These are phyloP conservation scores for Rhododendron kiyosumense DNA, from an alignment of 148 eudicot genomes.

Conservation along the genomic window DNA sequence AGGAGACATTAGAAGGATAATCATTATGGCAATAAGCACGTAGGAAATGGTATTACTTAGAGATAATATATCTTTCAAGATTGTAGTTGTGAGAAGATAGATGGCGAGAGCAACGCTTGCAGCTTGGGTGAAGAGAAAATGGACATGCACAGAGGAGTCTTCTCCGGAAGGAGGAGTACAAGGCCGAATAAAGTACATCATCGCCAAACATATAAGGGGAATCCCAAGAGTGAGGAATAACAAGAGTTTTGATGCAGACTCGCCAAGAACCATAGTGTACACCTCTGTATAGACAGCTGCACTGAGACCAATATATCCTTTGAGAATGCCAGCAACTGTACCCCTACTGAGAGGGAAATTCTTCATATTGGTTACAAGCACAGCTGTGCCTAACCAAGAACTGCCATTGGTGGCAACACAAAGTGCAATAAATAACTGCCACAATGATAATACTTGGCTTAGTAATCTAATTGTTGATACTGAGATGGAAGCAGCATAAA, in stretches of 20 bases:
- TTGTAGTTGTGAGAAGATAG: slow-evolving; percentile 64
- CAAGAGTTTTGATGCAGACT: slow-evolving; percentile 55
- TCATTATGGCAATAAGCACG: slow-evolving; percentile 56
- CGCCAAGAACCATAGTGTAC: slow-evolving; percentile 45
- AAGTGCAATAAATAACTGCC: slow-evolving; percentile 72
- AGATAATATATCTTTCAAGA: slow-evolving; percentile 34
- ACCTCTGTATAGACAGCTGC: slow-evolving; percentile 83
- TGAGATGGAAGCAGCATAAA: background rate
- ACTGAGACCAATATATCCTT: slow-evolving; percentile 82
- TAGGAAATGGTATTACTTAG: slow-evolving; percentile 44
- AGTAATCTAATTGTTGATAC: background rate
- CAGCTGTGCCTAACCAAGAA: slow-evolving; percentile 87
- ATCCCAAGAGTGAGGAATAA: slow-evolving; percentile 64
- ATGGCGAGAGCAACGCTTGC: slow-evolving; percentile 62
- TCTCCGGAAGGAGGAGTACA: slow-evolving; percentile 79
- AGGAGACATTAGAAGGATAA: slow-evolving; percentile 70
- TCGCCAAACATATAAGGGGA: slow-evolving; percentile 53
- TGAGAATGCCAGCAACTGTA: slow-evolving; percentile 84
- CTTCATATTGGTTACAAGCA: slow-evolving; percentile 87
- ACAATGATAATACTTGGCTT: background rate
- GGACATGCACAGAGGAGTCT: slow-evolving; percentile 53
- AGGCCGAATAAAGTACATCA: slow-evolving; percentile 74
- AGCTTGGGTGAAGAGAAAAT: slow-evolving; percentile 79
- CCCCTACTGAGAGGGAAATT: slow-evolving; percentile 94
- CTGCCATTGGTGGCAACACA: slow-evolving; percentile 58